A percentile compares a stretch with the other conserved stretches of the same genome.
Evolutionary conservation across 139 green algal genomes (phyloP).

Genomic region (Trebouxia sp.): DNA sequence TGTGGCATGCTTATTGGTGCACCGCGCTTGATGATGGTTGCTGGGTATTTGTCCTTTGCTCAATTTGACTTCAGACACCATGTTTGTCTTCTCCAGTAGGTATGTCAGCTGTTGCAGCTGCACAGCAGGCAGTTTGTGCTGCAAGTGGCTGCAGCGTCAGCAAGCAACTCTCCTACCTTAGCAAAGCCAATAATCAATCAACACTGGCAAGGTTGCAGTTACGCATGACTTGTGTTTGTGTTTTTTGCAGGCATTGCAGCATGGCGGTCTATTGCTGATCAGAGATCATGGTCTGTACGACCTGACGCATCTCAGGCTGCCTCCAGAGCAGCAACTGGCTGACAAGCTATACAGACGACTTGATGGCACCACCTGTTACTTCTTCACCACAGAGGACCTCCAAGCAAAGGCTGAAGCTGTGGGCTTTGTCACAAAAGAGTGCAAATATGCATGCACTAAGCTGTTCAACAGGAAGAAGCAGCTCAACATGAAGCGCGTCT

Average conservation of each 20-base stretch:
- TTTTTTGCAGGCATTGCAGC: conserved; percentile 47
- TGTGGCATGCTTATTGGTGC: too few relatives aligned
- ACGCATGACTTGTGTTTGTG: conserved; percentile 37
- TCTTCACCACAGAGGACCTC: conserved; percentile 71
- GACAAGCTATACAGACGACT: conserved; percentile 56
- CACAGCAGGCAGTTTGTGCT: too few relatives aligned
- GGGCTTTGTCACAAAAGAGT: conserved; percentile 63
- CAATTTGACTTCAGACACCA: too few relatives aligned
- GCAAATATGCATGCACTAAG: conserved; percentile 62
- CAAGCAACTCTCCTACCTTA: too few relatives aligned
- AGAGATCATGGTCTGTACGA: conserved; percentile 83
- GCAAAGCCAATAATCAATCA: too few relatives aligned
- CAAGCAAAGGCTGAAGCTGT: conserved; percentile 30
- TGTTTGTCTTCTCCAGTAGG: too few relatives aligned
- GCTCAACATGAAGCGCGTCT: conserved; percentile 63
- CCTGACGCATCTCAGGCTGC: conserved; percentile 62
- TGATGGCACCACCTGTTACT: conserved; percentile 78
- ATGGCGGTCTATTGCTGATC: conserved; percentile 68
- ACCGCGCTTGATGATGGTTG: too few relatives aligned
- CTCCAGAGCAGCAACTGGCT: conserved; percentile 45
- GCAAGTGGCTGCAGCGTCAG: too few relatives aligned
- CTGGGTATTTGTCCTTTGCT: too few relatives aligned
- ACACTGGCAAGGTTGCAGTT: neutral
- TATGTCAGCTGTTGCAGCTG: too few relatives aligned
- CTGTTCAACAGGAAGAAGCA: conserved; percentile 69